Evolutionary conservation across 371 early-diverging fungal species (phyloP), one percentile per base, ranked within the genome.

Genomic region (Apophysomyces variabilis): DNA sequence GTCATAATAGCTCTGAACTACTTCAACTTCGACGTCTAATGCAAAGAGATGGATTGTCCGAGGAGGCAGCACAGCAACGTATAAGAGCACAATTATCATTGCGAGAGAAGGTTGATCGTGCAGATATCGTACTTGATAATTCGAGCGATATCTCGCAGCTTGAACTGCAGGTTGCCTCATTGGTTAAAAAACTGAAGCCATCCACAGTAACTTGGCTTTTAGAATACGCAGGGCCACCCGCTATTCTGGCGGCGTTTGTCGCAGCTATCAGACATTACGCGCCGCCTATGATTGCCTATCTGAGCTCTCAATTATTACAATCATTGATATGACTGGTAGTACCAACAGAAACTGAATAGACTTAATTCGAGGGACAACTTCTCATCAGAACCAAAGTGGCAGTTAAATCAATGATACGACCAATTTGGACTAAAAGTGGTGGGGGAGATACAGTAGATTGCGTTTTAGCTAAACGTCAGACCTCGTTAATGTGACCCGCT

Each of bases 71-170:
- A 0, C 66, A 83, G 38, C 80, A 90, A 6, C 86, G 96, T 3
- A 93, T 97, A 39, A 79, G 85, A 44, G 80, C 95, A 5, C 98
- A 98, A 76, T 89, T 95, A 88, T 82, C 92, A 3, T 79, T 96
- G 59, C 78, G 78, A 1, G 87, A 90, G 61, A 97, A 96, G 68
- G 80, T 86, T 4, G 76, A 74, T 12, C 86, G 82, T 56, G 98
- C 98, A 0, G 87, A 93, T 54, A 80, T 86, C 57, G 92, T 97
- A 6, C 77, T 98, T 47, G 92, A 95, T 70, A 98, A 98, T 73
- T 85, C 90, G 5, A 89, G 88, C 4, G 83, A 86, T 26, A 58
- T 91, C 4, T 75, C 79, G 18, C 86, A 90, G 36, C 79, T 94
- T 5, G 72, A 85, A 41, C 65, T 63, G 0, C 90, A 92, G 70